A percentile compares a stretch with the other conserved stretches of the same genome.
Conservation (phyloP, 768 basidiomycete genomes). For the Sporobolomyces phaffii region DNA sequence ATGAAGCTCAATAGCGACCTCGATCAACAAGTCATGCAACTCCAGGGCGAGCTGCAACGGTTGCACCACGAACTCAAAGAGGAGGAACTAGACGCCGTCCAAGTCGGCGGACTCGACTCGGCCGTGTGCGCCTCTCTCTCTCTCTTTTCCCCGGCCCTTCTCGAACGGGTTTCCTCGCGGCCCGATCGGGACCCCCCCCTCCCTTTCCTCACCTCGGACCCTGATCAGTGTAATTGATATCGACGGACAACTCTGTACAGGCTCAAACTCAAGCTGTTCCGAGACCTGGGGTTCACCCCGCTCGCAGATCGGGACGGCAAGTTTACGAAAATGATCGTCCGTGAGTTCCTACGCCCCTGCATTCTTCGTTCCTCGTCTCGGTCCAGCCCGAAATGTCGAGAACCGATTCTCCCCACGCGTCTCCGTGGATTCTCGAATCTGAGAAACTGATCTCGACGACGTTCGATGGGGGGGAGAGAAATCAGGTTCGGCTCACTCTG, state of each 20-base stretch:
- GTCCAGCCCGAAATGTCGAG: no score
- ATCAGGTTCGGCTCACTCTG: slow-evolving; percentile 21
- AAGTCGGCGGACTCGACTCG: slow-evolving; percentile 20
- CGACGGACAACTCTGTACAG: background rate
- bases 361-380: background rate
- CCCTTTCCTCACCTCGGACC: background rate
- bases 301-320: slow-evolving; percentile 14
- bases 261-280: slow-evolving; percentile 31
- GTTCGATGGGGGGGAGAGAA: no score
- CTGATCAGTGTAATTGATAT: background rate
- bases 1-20: slow-evolving; percentile 35
- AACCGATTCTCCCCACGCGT: no score
- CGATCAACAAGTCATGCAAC: slow-evolving; percentile 24
- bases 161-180: no score
- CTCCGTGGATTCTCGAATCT: no score
- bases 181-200: no score
- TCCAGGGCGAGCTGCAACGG: slow-evolving; percentile 31
- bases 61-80: slow-evolving; percentile 34
- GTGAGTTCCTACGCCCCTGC: slow-evolving; percentile 3
- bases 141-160: background rate
- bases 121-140: slow-evolving; percentile 26
- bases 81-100: slow-evolving; percentile 33
- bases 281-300: slow-evolving; percentile 36
- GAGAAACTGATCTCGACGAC: background rate
- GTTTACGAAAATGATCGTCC: slow-evolving; percentile 33